phyloP scores from a whole-genome alignment of 805 yeast genomes.

The Gaillardinia entomophila region DNA sequence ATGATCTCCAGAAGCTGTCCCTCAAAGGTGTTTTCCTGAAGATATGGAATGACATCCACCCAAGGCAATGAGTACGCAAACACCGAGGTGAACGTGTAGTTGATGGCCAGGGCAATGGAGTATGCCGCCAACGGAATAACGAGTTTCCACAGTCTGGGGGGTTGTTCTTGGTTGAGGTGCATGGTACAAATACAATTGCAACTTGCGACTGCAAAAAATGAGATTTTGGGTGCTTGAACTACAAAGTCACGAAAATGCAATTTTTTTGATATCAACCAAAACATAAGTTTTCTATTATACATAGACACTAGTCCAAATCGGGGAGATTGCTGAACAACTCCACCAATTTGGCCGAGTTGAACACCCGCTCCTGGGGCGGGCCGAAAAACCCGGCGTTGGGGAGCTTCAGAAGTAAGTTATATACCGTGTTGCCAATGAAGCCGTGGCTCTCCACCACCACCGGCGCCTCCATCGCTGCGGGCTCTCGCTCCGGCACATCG shows the following conservation, averaged over 20 bases:
- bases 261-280: too few species aligned
- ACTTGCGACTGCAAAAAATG: too few species aligned
- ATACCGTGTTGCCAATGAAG: slow-evolving; percentile 27
- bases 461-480: slow-evolving; percentile 2
- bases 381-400: slow-evolving; percentile 59
- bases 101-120: too few species aligned
- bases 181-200: too few species aligned
- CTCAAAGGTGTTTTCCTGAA: too few species aligned
- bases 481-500: slow-evolving; percentile 2
- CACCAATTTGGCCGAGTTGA: slow-evolving; percentile 51
- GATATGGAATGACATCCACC: slow-evolving; percentile 8
- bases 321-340: slow-evolving; percentile 29
- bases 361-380: slow-evolving; percentile 39
- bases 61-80: slow-evolving; percentile 7
- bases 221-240: too few species aligned
- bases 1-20: too few species aligned
- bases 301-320: too few species aligned
- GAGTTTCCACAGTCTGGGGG: too few species aligned
- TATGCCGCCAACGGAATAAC: too few species aligned
- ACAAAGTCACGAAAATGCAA: slow-evolving; percentile 1
- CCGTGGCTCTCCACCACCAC: slow-evolving; percentile 10
- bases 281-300: too few species aligned
- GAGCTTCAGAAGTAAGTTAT: slow-evolving; percentile 47
- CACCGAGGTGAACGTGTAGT: slow-evolving; percentile 2
- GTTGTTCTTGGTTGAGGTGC: too few species aligned